A percentile compares a stretch with the other conserved stretches of the same genome.
phyloP scores from a whole-genome alignment of 176 grass and related monocot species.

The Leersia perrieri region DNA sequence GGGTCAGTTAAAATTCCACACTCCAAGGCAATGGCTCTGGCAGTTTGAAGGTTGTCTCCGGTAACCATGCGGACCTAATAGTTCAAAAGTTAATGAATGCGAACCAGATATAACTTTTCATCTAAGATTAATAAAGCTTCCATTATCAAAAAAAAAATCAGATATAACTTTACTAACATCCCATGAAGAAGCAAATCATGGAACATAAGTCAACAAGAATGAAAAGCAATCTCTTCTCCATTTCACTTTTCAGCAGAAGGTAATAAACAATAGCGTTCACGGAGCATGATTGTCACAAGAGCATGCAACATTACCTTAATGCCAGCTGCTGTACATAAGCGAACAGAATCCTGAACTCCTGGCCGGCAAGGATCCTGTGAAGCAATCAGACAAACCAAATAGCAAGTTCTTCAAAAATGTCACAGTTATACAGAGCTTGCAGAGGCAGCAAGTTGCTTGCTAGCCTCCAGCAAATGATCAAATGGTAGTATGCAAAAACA shows the following conservation, averaged over 20 bases:
- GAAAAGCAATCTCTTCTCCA: not conserved
- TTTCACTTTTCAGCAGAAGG: not conserved
- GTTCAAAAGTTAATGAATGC: constrained; percentile 15
- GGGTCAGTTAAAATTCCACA: constrained; percentile 89
- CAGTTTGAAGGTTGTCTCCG: constrained; percentile 92
- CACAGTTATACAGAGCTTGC: not conserved
- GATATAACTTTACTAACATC: not conserved
- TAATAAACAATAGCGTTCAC: not conserved
- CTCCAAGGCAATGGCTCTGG: constrained; percentile 91
- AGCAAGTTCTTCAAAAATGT: not conserved
- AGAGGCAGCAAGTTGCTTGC: constrained; percentile 12
- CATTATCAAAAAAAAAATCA: too few relatives aligned
- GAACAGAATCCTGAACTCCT: constrained; percentile 73
- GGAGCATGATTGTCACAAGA: not conserved
- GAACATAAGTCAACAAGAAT: not conserved
- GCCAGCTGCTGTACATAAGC: constrained; percentile 61
- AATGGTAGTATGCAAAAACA: not conserved
- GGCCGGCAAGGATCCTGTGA: constrained; percentile 93
- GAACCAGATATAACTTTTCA: too few relatives aligned
- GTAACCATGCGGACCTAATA: constrained; percentile 93
- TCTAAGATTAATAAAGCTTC: too few relatives aligned
- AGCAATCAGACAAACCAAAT: not conserved
- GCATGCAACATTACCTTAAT: constrained; percentile 60
- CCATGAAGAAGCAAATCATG: not conserved
- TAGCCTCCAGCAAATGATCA: not conserved